Conservation (phyloP, 345 rosid genomes). For the Hevea brasiliensis region DNA sequence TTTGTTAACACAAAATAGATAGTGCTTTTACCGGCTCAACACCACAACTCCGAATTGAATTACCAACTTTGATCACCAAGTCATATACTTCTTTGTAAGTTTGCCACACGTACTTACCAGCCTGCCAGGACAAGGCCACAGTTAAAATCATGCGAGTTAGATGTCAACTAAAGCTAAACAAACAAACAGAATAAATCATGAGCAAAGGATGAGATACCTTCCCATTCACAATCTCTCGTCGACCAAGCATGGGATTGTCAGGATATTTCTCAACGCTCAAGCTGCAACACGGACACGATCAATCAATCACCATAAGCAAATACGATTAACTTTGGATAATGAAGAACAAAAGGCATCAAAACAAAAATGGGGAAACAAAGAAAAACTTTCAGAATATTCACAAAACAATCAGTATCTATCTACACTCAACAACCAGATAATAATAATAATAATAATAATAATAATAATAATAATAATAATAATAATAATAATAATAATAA, state of each 20-base stretch:
- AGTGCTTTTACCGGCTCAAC: slow-evolving; percentile 58
- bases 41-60: slow-evolving; percentile 77
- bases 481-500: too few relatives aligned
- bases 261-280: slow-evolving; percentile 77
- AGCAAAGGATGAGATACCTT: slow-evolving; percentile 40
- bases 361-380: not conserved
- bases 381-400: not conserved
- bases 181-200: not conserved
- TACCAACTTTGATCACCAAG: slow-evolving; percentile 74
- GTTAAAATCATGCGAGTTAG: not conserved
- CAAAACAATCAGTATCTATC: not conserved
- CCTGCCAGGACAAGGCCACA: slow-evolving; percentile 41
- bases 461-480: too few relatives aligned
- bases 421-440: too few relatives aligned
- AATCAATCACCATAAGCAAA: not conserved
- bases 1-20: not conserved
- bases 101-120: slow-evolving; percentile 85
- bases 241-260: slow-evolving; percentile 80
- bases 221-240: slow-evolving; percentile 72
- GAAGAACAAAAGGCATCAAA: not conserved
- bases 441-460: too few relatives aligned
- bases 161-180: not conserved
- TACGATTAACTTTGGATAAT: not conserved
- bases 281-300: slow-evolving; percentile 35
- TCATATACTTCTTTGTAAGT: slow-evolving; percentile 80